Conservation (phyloP, 805 yeast species). For the Lipomyces kockii region DNA sequence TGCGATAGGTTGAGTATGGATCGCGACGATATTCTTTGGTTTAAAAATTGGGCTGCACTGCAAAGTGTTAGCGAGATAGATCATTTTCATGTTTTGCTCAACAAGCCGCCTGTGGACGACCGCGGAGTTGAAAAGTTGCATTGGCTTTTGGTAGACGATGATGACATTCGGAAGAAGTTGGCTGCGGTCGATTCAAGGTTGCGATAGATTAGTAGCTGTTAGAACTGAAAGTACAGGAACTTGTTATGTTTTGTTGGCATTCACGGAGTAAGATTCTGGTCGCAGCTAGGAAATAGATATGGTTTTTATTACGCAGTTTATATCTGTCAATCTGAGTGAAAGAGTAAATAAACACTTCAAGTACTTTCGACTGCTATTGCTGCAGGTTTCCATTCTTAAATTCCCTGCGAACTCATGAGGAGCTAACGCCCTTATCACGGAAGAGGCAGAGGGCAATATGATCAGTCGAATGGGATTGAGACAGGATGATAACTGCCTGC, state of each 20-base stretch:
- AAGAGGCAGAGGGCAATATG: too few relatives aligned
- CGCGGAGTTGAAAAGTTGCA: conserved; percentile 15
- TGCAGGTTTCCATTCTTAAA: too few relatives aligned
- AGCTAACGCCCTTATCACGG: too few relatives aligned
- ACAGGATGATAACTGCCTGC: too few relatives aligned
- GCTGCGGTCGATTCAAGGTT: conserved; percentile 20
- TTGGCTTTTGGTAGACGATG: conserved; percentile 21
- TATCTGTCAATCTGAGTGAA: too few relatives aligned
- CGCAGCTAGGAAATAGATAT: neutral
- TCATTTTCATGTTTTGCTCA: conserved; percentile 59
- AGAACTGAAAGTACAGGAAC: neutral
- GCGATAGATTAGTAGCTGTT: neutral
- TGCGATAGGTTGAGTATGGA: conserved; percentile 47
- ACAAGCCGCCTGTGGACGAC: conserved; percentile 37
- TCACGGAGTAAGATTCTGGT: neutral
- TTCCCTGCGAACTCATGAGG: too few relatives aligned
- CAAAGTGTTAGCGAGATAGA: conserved; percentile 61
- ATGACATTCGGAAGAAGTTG: conserved; percentile 21
- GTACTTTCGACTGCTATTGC: too few relatives aligned
- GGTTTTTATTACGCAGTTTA: too few relatives aligned
- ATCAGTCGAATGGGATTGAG: too few relatives aligned
- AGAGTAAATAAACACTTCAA: too few relatives aligned
- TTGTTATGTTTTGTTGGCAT: neutral
- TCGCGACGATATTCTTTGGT: conserved; percentile 55
- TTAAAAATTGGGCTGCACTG: conserved; percentile 60